Conservation (phyloP, 352 stramenopile species). For the Pythium phragmitis region DNA sequence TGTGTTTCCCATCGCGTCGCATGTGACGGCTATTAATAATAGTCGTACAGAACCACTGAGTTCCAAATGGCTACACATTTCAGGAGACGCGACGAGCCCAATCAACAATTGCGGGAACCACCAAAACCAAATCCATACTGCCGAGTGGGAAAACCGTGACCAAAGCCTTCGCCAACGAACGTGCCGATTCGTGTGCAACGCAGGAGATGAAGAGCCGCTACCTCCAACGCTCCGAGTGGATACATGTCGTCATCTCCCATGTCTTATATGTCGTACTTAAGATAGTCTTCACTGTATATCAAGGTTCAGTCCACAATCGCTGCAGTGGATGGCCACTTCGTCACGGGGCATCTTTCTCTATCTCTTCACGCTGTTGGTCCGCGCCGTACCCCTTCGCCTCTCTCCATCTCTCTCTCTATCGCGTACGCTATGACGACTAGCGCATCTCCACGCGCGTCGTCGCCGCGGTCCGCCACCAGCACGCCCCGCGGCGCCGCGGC, state of each 20-base stretch:
- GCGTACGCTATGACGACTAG: slow-evolving; percentile 9
- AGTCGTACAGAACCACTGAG: too few species aligned
- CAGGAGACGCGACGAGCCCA: background rate
- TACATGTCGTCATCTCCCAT: background rate
- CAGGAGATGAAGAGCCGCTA: too few species aligned
- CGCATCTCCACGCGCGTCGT: background rate
- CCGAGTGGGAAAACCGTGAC: too few species aligned
- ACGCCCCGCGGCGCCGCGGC: slow-evolving; percentile 6
- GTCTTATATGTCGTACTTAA: slow-evolving; percentile 9
- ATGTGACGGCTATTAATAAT: too few species aligned
- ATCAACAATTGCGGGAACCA: slow-evolving; percentile 6
- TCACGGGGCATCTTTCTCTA: background rate
- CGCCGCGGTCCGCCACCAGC: slow-evolving; percentile 15
- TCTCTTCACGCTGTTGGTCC: background rate
- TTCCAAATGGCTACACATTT: slow-evolving; percentile 3
- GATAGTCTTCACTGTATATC: background rate
- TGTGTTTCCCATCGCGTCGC: too few species aligned
- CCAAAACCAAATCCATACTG: background rate
- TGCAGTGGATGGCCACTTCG: background rate
- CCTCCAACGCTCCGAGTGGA: too few species aligned
- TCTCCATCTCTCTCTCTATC: background rate
- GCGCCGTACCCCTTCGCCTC: background rate
- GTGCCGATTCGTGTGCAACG: too few species aligned
- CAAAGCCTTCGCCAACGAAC: too few species aligned
- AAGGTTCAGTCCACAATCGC: slow-evolving; percentile 17